Conservation (phyloP, 2,329 filamentous ascomycete genomes). For the Huntiella savannae region DNA sequence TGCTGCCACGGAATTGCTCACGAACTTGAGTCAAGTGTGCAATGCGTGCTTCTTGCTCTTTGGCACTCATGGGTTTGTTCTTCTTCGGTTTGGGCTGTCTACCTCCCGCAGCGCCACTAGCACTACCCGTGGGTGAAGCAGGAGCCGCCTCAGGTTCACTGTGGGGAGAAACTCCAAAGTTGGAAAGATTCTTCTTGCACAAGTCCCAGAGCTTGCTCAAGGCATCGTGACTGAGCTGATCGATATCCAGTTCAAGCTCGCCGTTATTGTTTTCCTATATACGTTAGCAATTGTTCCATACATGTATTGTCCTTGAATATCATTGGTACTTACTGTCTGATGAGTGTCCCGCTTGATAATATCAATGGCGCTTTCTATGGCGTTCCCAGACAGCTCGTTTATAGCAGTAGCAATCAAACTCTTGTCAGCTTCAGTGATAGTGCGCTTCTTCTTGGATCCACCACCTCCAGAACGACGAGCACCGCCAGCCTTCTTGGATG, state of each 20-base stretch:
- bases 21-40: constrained; percentile 37
- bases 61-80: constrained; percentile 58
- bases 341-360: constrained; percentile 79
- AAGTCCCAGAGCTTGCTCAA: constrained; percentile 31
- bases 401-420: constrained; percentile 78
- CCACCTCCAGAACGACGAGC: constrained; percentile 19
- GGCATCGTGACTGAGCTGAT: constrained; percentile 35
- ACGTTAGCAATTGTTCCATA: constrained; percentile 5
- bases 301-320: constrained; percentile 11
- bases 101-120: constrained; percentile 13
- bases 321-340: constrained; percentile 42
- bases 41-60: constrained; percentile 48
- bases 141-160: neutral
- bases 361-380: constrained; percentile 62
- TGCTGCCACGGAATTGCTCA: constrained; percentile 15
- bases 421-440: constrained; percentile 64
- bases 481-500: constrained; percentile 25
- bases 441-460: constrained; percentile 29
- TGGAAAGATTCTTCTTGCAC: constrained; percentile 24
- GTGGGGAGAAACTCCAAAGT: constrained; percentile 16
- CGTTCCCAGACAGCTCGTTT: constrained; percentile 56
- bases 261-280: constrained; percentile 37
- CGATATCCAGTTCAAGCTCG: constrained; percentile 41
- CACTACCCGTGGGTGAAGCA: constrained; percentile 15
- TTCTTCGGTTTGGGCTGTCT: constrained; percentile 40